These are phyloP conservation scores for Sabuloglossum arenarium DNA, from an alignment of 495 filamentous ascomycete species.

Conservation along the genomic window DNA sequence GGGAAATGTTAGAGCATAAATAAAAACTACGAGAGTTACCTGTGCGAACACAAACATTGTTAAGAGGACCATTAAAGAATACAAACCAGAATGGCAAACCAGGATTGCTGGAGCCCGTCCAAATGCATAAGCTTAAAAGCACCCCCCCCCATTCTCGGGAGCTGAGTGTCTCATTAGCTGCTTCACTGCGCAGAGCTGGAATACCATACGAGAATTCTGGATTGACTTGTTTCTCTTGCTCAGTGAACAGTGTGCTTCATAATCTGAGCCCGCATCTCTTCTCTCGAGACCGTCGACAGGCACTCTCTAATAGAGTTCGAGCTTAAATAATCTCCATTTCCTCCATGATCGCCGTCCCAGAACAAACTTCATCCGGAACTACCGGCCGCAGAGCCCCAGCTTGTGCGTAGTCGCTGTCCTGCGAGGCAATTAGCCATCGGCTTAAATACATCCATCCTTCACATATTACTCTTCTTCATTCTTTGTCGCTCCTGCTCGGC, in stretches of 20 bases:
- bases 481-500: neutral
- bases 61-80: neutral
- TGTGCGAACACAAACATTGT: neutral
- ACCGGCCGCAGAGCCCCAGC: no score
- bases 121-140: no score
- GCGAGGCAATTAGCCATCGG: neutral
- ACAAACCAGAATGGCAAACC: neutral
- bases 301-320: neutral
- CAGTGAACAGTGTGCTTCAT: no score
- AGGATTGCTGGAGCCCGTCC: neutral
- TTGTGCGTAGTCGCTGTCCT: neutral
- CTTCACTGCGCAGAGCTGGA: neutral
- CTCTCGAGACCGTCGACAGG: neutral
- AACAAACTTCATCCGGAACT: neutral
- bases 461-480: neutral
- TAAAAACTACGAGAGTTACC: neutral
- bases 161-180: neutral
- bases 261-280: neutral
- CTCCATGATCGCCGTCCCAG: neutral
- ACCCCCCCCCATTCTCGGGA: neutral
- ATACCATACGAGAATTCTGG: no score
- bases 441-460: neutral
- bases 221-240: neutral
- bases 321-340: neutral
- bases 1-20: neutral